phyloP scores from a whole-genome alignment of 148 eudicot genomes.

The Rhododendron griersonianum region DNA sequence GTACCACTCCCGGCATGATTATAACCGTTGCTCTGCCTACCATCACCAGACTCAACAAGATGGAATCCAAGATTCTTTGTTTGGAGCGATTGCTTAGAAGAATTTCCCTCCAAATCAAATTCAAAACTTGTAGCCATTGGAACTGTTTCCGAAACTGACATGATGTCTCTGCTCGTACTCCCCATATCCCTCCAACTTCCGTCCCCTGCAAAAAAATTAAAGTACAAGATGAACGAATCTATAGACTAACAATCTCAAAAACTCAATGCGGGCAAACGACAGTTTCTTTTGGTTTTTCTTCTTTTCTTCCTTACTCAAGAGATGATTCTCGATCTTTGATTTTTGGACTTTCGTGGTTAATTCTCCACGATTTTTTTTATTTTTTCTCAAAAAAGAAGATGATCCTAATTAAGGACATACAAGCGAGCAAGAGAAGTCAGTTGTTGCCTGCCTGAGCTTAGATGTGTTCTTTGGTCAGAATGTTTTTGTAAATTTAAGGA shows the following conservation, averaged over 20 bases:
- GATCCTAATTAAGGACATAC: too few relatives aligned
- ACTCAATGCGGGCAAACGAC: too few relatives aligned
- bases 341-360: too few relatives aligned
- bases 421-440: too few relatives aligned
- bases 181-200: neutral
- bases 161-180: neutral
- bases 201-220: neutral
- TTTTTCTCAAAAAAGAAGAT: too few relatives aligned
- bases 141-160: neutral
- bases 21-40: slow-evolving; percentile 45
- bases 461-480: too few relatives aligned
- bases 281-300: neutral
- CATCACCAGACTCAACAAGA: slow-evolving; percentile 56
- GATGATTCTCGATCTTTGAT: neutral
- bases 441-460: too few relatives aligned
- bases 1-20: slow-evolving; percentile 48
- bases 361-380: too few relatives aligned
- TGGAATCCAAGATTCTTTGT: slow-evolving; percentile 58
- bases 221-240: neutral
- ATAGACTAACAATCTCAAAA: too few relatives aligned
- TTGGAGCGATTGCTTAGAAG: neutral
- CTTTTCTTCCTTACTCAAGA: neutral
- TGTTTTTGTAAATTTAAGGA: too few relatives aligned
- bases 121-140: neutral
- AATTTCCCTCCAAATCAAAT: slow-evolving; percentile 5